Base-by-base conservation (phyloP, 1,139 yeast genomes). In the Saccharomyces uvarum region DNA sequence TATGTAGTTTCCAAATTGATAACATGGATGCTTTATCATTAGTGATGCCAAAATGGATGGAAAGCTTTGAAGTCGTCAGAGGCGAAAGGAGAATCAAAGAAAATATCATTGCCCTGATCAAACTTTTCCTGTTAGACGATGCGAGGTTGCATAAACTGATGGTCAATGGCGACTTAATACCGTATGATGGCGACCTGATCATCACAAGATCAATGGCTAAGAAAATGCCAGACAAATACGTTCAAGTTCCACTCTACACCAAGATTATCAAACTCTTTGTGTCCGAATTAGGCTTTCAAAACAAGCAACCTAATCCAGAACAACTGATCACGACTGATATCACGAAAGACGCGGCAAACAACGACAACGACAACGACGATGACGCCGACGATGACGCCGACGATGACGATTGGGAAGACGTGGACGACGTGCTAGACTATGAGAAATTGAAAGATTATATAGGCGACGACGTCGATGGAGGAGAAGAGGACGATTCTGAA, bases 171-270 rank as follows among this genome's bases (percentile, higher is more conserved):
- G 96, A 90, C 57, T 74, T 84, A 11, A 76, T 86, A 21, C 86
- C 88, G 0, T 79, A 83, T 59, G 71, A 72, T 19, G 71, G 73
- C 16, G 77, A 81, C 29, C 78, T 82, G 38, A 90, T 91, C 48
- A 73, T 89, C 7, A 93, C 98, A 0, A 77, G 99, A 63, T 88
- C 97, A 0, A 86, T 83, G 84, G 82, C 95, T 2, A 82, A 80
- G 61, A 71, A 75, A n/a, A 77, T 81, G 78, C 86, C 88, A 0
- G 80, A 83, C 53, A 72, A 75, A 59, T 86, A 77, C 61, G 81
- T 88, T 0, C 83, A 78, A 63, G 77, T 89, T 1, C 75, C 91
- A 0, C 88, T 90, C 0, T 78, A 86, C 14, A 76, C 78, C 48
- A 90, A 89, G 66, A 88, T 91, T 42, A 67, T 90, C 53, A 86